Base-by-base conservation (phyloP, 1,284 basidiomycete genomes). In the Moesziomyces sp. region DNA sequence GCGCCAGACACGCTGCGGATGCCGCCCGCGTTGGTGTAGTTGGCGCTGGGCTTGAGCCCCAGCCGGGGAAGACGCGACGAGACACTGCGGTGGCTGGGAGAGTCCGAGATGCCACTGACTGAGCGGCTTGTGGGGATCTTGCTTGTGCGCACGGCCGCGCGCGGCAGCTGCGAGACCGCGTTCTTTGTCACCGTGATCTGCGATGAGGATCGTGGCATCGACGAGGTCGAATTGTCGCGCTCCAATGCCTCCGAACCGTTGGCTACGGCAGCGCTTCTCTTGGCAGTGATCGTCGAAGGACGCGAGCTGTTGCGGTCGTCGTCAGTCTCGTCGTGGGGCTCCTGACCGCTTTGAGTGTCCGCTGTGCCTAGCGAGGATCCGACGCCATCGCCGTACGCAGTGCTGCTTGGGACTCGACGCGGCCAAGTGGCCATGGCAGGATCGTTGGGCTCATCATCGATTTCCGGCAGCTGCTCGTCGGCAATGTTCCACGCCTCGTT, bases 401-500 rank as follows among this genome's bases (percentile, higher is more conserved):
- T 45, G 24, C 23, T 28, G 16, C 18, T 30, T 2, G 46, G 21
- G 11, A 11, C 51, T 19, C 35, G 59, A n/a, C 51, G 51, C 23
- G 34, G 46, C 34, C 43, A 44, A 16, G 16, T 47, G n/a, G 16
- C 18, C 3, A 14, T 18, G 18, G 48, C 16, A 3, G 38, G 14
- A 43, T 55, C 52, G 13, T 48, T 23, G 30, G 63, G 46, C 57
- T 71, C 68, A 11, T 71, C 58, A 5, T 55, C 62, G n/a, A 67
- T 58, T 46, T 72, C 69, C 5, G 59, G 58, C 70, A 71, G 26
- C 46, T 66, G 53, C 58, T 77, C 72, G 40, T 77, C 72, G 3
- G 64, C 71, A n/a, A 77, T 59, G 45, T 51, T 68, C 72, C 75
- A 77, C 19, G 42, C 49, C 28, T 62, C 60, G 21, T 55, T 28